A percentile compares a stretch with the other conserved stretches of the same genome.
Evolutionary conservation across 371 early-diverging fungal species (phyloP).

Genomic region (Basidiobolus meristosporus): DNA sequence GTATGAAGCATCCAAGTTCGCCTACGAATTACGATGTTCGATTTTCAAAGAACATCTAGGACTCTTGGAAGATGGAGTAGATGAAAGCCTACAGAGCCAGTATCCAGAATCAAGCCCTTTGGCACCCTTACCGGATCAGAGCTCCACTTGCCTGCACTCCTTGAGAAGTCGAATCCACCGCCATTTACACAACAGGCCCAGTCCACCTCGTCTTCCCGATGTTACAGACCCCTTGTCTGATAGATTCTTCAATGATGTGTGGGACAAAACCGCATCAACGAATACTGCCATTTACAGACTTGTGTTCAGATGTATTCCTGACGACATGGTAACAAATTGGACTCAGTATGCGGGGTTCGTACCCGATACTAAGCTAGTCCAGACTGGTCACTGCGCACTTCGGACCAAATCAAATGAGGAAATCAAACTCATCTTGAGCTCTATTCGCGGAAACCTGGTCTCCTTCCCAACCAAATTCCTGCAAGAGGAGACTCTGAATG

Average conservation of each 20-base stretch:
- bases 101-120: neutral
- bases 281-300: conserved; percentile 60
- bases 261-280: conserved; percentile 38
- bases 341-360: conserved; percentile 33
- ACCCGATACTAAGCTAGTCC: conserved; percentile 17
- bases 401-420: conserved; percentile 10
- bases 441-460: conserved; percentile 25
- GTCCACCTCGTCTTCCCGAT: conserved; percentile 2
- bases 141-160: neutral
- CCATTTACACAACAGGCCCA: conserved; percentile 1
- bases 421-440: conserved; percentile 7
- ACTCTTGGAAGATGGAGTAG: conserved; percentile 22
- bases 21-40: conserved; percentile 48
- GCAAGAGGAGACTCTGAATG: too few species aligned
- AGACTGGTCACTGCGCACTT: conserved; percentile 32
- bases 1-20: conserved; percentile 54
- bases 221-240: conserved; percentile 59
- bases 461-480: conserved; percentile 57
- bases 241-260: conserved; percentile 32
- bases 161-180: neutral
- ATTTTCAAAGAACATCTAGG: conserved; percentile 81
- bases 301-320: conserved; percentile 73
- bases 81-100: neutral
- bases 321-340: conserved; percentile 39
- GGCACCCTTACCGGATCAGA: neutral